Conservation (phyloP, 2,329 filamentous ascomycete species). For the Diplodia scrobiculata region DNA sequence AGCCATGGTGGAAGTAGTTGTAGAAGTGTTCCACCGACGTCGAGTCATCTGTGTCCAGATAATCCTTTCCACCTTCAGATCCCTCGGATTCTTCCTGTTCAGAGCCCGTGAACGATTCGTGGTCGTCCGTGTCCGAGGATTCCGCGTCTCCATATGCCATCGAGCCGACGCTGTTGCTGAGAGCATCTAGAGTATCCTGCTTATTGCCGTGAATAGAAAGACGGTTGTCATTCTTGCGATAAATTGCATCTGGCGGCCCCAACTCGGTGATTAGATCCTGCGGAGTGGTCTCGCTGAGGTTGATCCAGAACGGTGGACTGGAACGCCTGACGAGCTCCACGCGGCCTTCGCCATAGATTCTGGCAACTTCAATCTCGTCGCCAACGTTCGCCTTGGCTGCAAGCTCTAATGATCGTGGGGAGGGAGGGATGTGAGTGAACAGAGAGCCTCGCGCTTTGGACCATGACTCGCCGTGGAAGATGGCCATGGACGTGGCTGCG, state of each 20-base stretch:
- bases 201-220: conserved; percentile 71
- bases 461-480: conserved; percentile 92
- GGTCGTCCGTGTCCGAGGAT: conserved; percentile 35
- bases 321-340: conserved; percentile 77
- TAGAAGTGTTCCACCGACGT: conserved; percentile 77
- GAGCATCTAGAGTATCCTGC: conserved; percentile 47
- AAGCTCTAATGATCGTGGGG: conserved; percentile 70
- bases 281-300: conserved; percentile 81
- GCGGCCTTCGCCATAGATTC: conserved; percentile 74
- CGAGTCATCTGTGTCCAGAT: conserved; percentile 44
- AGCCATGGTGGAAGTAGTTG: conserved; percentile 95
- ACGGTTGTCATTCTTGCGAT: conserved; percentile 84
- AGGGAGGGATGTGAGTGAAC: conserved; percentile 73
- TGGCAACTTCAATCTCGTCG: conserved; percentile 82
- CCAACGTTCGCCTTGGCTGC: conserved; percentile 70
- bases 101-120: conserved; percentile 44
- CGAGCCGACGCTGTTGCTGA: conserved; percentile 18
- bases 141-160: conserved; percentile 38
- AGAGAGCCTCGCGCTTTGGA: conserved; percentile 74
- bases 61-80: conserved; percentile 32
- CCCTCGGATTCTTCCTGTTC: conserved; percentile 59
- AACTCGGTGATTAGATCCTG: conserved; percentile 90
- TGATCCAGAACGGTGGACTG: conserved; percentile 67
- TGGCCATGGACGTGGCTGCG: conserved; percentile 80
- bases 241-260: conserved; percentile 90